Percentiles rank a stretch among this genome's conserved stretches.
Conservation (phyloP, 331 rosid genomes). For the Stylosanthes scabra region DNA sequence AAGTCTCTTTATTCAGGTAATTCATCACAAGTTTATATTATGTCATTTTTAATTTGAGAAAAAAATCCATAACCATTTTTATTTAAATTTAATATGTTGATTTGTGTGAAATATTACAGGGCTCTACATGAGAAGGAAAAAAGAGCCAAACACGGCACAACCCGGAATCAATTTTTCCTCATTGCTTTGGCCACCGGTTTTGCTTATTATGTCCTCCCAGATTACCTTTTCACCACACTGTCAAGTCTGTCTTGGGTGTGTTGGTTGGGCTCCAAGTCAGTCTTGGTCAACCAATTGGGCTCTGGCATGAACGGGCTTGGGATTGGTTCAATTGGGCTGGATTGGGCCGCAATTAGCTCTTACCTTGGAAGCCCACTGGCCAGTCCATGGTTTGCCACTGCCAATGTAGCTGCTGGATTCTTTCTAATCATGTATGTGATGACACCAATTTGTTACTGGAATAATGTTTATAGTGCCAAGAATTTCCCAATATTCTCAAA, state of each 20-base stretch:
- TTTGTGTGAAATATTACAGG: conserved; percentile 44
- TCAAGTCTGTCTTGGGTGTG: conserved; percentile 75
- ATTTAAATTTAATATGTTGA: conserved; percentile 3
- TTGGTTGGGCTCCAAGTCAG: conserved; percentile 58
- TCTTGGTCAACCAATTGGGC: conserved; percentile 70
- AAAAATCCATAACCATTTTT: too few relatives aligned
- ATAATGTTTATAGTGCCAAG: conserved; percentile 62
- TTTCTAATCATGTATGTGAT: conserved; percentile 69
- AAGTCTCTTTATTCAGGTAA: conserved; percentile 69
- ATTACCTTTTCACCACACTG: conserved; percentile 59
- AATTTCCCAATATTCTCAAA: conserved; percentile 72
- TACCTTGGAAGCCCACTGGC: conserved; percentile 86
- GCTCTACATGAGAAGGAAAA: conserved; percentile 78
- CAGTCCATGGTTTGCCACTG: conserved; percentile 90
- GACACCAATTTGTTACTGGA: conserved; percentile 73
- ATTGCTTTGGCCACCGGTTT: conserved; percentile 41
- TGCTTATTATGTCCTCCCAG: conserved; percentile 72
- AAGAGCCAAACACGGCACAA: conserved; percentile 55
- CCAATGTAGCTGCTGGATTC: conserved; percentile 70
- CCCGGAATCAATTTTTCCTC: conserved; percentile 40
- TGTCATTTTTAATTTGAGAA: too few relatives aligned
- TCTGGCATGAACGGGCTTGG: conserved; percentile 84
- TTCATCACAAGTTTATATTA: conserved; percentile 16
- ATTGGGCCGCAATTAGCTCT: conserved; percentile 75
- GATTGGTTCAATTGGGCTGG: conserved; percentile 67